Evolutionary conservation across 176 grass and related monocot genomes (phyloP).

Genomic region (Musa acuminata): DNA sequence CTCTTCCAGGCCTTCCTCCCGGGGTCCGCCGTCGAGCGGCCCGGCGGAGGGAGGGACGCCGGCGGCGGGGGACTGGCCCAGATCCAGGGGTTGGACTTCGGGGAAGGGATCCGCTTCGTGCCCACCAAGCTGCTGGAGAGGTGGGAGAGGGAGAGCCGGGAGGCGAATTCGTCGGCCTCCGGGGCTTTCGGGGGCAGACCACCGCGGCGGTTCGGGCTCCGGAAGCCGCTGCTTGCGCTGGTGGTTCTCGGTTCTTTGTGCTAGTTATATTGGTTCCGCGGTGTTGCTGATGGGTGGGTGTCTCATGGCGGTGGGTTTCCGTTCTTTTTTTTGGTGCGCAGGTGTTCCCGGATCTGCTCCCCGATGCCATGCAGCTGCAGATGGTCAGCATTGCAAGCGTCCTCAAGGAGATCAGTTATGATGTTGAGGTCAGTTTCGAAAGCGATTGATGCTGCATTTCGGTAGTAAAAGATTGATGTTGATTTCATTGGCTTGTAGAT

Average conservation of each 20-base stretch:
- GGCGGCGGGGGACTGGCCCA: not conserved
- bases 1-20: constrained; percentile 59
- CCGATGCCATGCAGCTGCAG: constrained; percentile 76
- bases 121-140: constrained; percentile 75
- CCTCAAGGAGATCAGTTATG: constrained; percentile 75
- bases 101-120: constrained; percentile 50
- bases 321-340: constrained; percentile 12
- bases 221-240: constrained; percentile 84
- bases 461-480: not conserved
- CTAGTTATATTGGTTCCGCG: not conserved
- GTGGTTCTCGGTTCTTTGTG: constrained; percentile 26
- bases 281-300: not conserved
- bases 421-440: constrained; percentile 52
- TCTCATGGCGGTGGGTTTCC: not conserved
- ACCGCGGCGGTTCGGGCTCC: constrained; percentile 37
- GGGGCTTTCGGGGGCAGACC: constrained; percentile 29
- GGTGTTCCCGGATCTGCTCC: constrained; percentile 69
- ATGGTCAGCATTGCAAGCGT: constrained; percentile 77
- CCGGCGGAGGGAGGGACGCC: not conserved
- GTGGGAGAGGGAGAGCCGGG: constrained; percentile 64
- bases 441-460: not conserved
- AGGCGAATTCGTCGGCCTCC: constrained; percentile 31
- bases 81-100: constrained; percentile 31
- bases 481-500: not conserved
- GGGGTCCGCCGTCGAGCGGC: constrained; percentile 28